phyloP scores from a whole-genome alignment of 2,329 filamentous ascomycete species.

The Emmonsiellopsis sp. region DNA sequence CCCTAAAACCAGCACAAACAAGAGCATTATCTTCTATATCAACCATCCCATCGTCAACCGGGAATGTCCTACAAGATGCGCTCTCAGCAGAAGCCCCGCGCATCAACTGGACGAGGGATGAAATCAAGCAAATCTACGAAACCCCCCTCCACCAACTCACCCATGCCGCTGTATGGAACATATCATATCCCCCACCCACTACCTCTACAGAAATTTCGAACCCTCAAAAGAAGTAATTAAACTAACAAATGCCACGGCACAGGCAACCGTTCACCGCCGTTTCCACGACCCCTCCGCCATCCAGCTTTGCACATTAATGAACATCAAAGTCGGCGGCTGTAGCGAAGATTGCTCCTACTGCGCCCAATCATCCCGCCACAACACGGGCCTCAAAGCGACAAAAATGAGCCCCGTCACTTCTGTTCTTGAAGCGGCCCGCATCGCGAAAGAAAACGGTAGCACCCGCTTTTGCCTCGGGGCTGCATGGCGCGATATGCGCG shows the following conservation, averaged over 20 bases:
- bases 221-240: too few species aligned
- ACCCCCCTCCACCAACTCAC: constrained; percentile 71
- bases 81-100: constrained; percentile 40
- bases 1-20: constrained; percentile 5
- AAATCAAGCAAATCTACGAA: constrained; percentile 74
- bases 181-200: neutral
- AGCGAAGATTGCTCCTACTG: constrained; percentile 91
- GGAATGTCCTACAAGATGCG: constrained; percentile 26
- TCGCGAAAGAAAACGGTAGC: constrained; percentile 72
- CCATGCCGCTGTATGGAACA: constrained; percentile 53
- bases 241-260: neutral
- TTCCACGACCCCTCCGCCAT: constrained; percentile 78
- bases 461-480: constrained; percentile 94
- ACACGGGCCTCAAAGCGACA: constrained; percentile 67
- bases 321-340: constrained; percentile 91
- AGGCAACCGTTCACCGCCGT: constrained; percentile 70
- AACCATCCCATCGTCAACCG: constrained; percentile 16
- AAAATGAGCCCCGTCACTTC: constrained; percentile 71
- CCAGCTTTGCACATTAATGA: constrained; percentile 91
- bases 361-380: constrained; percentile 74
- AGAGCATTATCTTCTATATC: constrained; percentile 19
- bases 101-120: constrained; percentile 69
- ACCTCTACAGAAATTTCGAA: neutral
- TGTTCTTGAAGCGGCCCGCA: constrained; percentile 66
- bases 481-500: constrained; percentile 89